phyloP scores from a whole-genome alignment of 2,329 filamentous ascomycete genomes.

The Botrytis galanthina region DNA sequence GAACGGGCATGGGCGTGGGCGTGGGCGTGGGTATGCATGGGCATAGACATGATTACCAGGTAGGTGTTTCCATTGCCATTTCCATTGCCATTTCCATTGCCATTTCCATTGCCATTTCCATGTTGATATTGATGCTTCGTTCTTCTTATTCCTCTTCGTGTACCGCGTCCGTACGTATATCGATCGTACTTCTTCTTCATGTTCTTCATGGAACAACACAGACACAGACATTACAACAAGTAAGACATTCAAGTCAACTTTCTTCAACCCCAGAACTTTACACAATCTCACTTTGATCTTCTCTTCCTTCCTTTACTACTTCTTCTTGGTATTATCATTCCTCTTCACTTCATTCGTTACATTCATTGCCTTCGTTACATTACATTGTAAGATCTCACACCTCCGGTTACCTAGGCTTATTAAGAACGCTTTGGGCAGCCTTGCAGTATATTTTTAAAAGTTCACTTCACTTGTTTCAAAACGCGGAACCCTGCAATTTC shows the following conservation, averaged over 20 bases:
- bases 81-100: no score
- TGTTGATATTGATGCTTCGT: background rate
- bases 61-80: background rate
- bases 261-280: background rate
- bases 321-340: background rate
- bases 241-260: background rate
- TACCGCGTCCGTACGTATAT: background rate
- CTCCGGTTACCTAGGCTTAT: background rate
- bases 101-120: no score
- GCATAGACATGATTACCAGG: background rate
- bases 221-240: background rate
- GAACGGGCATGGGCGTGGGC: background rate
- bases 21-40: no score
- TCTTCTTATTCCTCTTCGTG: background rate
- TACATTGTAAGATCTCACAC: background rate
- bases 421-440: conserved; percentile 18
- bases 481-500: conserved; percentile 18
- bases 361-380: background rate
- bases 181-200: no score
- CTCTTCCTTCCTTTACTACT: background rate
- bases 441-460: conserved; percentile 5
- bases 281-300: background rate
- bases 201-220: background rate
- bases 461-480: conserved; percentile 14
- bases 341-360: background rate